Evolutionary conservation across 2,329 filamentous ascomycete genomes (phyloP).

Genomic region (Metarhizium rileyi): DNA sequence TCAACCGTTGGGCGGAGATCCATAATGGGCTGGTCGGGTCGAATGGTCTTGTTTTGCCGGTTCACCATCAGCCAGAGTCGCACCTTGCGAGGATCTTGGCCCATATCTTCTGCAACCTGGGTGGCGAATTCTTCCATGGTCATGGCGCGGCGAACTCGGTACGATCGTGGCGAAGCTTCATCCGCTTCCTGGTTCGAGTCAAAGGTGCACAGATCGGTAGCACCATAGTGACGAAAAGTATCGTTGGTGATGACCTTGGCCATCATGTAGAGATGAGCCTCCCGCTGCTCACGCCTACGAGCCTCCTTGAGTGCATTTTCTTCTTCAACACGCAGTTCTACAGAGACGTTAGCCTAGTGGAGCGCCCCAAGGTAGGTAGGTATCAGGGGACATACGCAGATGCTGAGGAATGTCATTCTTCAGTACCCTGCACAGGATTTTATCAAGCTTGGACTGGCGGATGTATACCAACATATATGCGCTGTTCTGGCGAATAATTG

Average conservation of each 20-base stretch:
- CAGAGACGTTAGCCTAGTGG: conserved; percentile 9
- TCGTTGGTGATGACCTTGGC: conserved; percentile 73
- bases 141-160: conserved; percentile 66
- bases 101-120: conserved; percentile 60
- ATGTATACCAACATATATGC: conserved; percentile 99
- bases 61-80: conserved; percentile 98
- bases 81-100: conserved; percentile 57
- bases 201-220: conserved; percentile 70
- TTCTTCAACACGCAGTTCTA: conserved; percentile 67
- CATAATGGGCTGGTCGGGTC: conserved; percentile 78
- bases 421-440: conserved; percentile 68
- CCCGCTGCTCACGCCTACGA: conserved; percentile 78
- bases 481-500: conserved; percentile 61
- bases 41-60: conserved; percentile 90
- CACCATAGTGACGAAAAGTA: conserved; percentile 71
- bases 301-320: conserved; percentile 69
- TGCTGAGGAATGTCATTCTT: conserved; percentile 72
- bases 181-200: conserved; percentile 56
- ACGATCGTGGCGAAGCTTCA: conserved; percentile 58
- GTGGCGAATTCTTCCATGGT: conserved; percentile 66
- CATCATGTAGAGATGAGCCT: conserved; percentile 86
- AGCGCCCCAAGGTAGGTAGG: not conserved
- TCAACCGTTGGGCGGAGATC: conserved; percentile 70
- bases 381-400: conserved; percentile 54
- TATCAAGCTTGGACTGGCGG: conserved; percentile 73